A percentile compares a stretch with the other conserved stretches of the same genome.
Evolutionary conservation across 2,329 filamentous ascomycete genomes (phyloP).

Genomic region (Cephalotrichum gorgonifer): DNA sequence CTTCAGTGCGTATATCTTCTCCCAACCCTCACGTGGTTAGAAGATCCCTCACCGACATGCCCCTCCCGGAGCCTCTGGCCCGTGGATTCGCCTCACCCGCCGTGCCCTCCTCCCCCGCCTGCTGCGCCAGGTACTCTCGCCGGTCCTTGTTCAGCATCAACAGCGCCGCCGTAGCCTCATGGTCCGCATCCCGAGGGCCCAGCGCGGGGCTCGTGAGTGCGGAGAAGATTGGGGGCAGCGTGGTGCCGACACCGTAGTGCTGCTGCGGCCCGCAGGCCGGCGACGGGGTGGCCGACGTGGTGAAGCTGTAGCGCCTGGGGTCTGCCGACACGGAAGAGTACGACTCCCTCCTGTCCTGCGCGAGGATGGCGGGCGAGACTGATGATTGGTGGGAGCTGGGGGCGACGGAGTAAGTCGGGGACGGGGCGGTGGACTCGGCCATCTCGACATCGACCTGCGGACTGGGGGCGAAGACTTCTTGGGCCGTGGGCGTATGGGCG

Average conservation of each 20-base stretch:
- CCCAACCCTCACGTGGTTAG: slow-evolving; percentile 37
- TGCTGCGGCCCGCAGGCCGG: slow-evolving; percentile 46
- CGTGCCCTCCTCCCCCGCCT: slow-evolving; percentile 41
- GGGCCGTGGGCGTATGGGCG: background rate
- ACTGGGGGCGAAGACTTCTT: background rate
- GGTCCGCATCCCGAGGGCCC: slow-evolving; percentile 47
- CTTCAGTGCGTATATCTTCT: background rate
- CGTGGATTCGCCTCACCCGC: slow-evolving; percentile 27
- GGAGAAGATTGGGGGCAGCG: slow-evolving; percentile 33
- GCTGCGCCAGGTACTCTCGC: slow-evolving; percentile 31
- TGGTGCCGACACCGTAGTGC: slow-evolving; percentile 23
- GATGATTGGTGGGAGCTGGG: slow-evolving; percentile 27
- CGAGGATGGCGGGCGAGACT: slow-evolving; percentile 38
- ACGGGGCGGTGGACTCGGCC: slow-evolving; percentile 40
- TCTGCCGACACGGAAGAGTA: slow-evolving; percentile 44
- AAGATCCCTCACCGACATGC: slow-evolving; percentile 44
- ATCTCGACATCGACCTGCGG: slow-evolving; percentile 46
- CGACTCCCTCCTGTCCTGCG: slow-evolving; percentile 42
- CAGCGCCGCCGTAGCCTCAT: slow-evolving; percentile 76
- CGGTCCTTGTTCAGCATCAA: slow-evolving; percentile 81
- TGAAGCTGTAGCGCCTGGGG: slow-evolving; percentile 39
- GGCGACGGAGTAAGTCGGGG: slow-evolving; percentile 31
- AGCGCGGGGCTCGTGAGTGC: slow-evolving; percentile 49
- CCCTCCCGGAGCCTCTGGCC: slow-evolving; percentile 23
- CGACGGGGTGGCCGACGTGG: slow-evolving; percentile 38